A percentile compares a stretch with the other conserved stretches of the same genome.
These are phyloP conservation scores for Cylindrotheca fusiformis DNA, from an alignment of 108 stramenopile genomes.

Conservation along the genomic window DNA sequence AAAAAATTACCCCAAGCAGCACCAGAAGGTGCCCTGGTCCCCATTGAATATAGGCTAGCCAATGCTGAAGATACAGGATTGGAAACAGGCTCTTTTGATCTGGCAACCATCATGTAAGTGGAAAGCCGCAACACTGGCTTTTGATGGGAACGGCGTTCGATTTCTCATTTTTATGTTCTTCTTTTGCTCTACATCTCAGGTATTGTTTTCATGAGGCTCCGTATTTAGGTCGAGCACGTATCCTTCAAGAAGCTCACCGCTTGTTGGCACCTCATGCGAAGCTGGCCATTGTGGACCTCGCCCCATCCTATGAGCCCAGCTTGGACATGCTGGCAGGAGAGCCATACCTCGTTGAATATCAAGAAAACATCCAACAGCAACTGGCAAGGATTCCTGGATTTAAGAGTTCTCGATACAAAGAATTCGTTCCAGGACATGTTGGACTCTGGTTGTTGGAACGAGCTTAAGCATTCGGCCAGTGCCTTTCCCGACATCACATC, in stretches of 20 bases:
- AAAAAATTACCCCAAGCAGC: not conserved
- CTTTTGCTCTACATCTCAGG: not conserved
- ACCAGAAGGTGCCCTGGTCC: not conserved
- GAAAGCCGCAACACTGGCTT: not conserved
- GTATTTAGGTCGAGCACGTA: slow-evolving; percentile 42
- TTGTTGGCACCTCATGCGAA: slow-evolving; percentile 55
- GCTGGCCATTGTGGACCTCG: slow-evolving; percentile 76
- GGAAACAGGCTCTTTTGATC: slow-evolving; percentile 44
- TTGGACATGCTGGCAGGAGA: slow-evolving; percentile 76
- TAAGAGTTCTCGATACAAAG: slow-evolving; percentile 12
- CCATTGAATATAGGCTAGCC: slow-evolving; percentile 17
- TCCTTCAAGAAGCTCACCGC: slow-evolving; percentile 65
- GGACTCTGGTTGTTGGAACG: slow-evolving; percentile 41
- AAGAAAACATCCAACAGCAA: slow-evolving; percentile 81
- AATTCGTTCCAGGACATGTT: slow-evolving; percentile 40
- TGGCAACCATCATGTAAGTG: slow-evolving; percentile 47
- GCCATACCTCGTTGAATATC: slow-evolving; percentile 80
- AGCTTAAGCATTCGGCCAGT: no score
- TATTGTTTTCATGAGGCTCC: slow-evolving; percentile 84
- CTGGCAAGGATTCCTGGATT: slow-evolving; percentile 33
- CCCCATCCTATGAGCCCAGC: slow-evolving; percentile 54
- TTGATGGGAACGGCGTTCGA: not conserved
- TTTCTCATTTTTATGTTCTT: no score
- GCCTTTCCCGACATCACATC: no score
- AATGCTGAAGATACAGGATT: slow-evolving; percentile 69